These are phyloP conservation scores for Xylariaceae sp. DNA, from an alignment of 2,329 filamentous ascomycete genomes.

Conservation along the genomic window DNA sequence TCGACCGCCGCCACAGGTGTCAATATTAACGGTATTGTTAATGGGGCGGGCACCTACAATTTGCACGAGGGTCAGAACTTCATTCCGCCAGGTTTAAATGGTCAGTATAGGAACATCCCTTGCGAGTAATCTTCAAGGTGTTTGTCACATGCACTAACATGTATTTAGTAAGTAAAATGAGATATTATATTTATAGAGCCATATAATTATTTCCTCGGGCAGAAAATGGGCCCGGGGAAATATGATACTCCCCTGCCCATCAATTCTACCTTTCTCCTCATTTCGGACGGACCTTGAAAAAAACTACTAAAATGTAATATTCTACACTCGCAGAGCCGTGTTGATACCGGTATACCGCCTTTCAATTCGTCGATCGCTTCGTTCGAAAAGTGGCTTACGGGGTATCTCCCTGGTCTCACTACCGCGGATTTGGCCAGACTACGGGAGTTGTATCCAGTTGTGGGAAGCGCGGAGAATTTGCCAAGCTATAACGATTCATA, in stretches of 20 bases:
- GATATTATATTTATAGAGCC: too few relatives aligned
- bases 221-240: too few relatives aligned
- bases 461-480: conserved; percentile 45
- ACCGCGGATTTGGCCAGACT: conserved; percentile 36
- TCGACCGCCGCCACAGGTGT: conserved; percentile 36
- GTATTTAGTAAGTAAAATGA: too few relatives aligned
- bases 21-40: conserved; percentile 31
- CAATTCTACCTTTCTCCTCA: too few relatives aligned
- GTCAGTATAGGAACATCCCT: too few relatives aligned
- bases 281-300: too few relatives aligned
- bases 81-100: conserved; percentile 47
- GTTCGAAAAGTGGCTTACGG: conserved; percentile 50
- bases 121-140: too few relatives aligned
- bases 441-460: conserved; percentile 43
- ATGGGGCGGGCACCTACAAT: conserved; percentile 56
- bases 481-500: conserved; percentile 46
- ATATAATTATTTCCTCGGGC: too few relatives aligned
- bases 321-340: too few relatives aligned
- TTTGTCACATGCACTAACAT: too few relatives aligned
- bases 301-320: too few relatives aligned
- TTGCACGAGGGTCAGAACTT: conserved; percentile 62
- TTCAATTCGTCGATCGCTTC: conserved; percentile 48
- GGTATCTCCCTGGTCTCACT: conserved; percentile 49
- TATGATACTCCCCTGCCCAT: too few relatives aligned
- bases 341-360: conserved; percentile 32